Base-by-base conservation (phyloP, 23 red algal genomes). In the Cyanidiococcus yangmingshanensis region DNA sequence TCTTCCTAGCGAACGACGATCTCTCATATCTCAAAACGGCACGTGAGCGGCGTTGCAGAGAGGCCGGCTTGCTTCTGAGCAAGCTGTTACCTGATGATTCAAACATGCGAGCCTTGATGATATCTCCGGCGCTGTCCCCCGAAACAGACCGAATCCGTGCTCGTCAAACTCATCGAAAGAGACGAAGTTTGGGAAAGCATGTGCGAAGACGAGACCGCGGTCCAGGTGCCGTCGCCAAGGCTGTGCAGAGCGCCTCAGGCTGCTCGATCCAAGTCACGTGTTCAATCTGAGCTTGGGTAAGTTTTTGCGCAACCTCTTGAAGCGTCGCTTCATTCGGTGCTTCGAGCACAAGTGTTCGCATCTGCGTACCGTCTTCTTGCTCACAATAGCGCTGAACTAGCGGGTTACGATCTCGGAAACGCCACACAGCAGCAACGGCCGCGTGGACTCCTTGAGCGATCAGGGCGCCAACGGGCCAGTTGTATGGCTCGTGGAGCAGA, bases 361-460 rank as follows among this genome's bases (percentile, higher is more conserved):
- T 96, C 39, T 90, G 82, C 1, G 84, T 39, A 39, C 36, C 59
- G 0, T 38, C 16, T 0, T 21, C 58, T 0, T 50, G 35, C 0
- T 37, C 41, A 0, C 67, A 38, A 25, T 77, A 39, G 24, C 31
- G 30, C 16, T 37, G 0, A 0, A 24, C 39, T 7, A 29, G 21
- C 29, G 32, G 29, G 37, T 50, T 57, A 12, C 58, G 36, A 30
- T 59, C 17, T 15, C 79, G 57, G 29, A 79, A 87, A 29, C 67
- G 17, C 84, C 87, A 88, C 39, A 85, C 79, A 2, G 87, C 92
- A 15, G 87, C 87, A n/a, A 96, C 75, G 38, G 83, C 82, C 1
- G 92, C 92, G 67, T 96, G 92, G 7, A 96, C 92, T 35, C 77
- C 92, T 59, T 96, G 92, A 0, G 92, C 88, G 21, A 96, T 96